Evolutionary conservation across 352 stramenopile species (phyloP).

Genomic region (Phytophthora europaea): DNA sequence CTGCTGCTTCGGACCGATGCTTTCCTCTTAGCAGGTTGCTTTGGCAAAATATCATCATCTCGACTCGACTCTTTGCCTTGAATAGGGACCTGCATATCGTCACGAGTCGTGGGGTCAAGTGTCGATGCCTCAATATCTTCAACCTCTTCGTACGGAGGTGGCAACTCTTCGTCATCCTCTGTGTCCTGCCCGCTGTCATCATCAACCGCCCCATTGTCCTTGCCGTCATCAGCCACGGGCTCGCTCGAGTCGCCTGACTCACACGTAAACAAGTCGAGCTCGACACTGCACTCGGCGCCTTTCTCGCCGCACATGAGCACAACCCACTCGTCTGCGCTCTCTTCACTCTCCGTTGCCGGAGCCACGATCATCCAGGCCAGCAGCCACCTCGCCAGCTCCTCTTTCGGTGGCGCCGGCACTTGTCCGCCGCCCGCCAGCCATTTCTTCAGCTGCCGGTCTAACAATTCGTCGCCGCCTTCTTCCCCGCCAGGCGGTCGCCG

Average conservation of each 20-base stretch:
- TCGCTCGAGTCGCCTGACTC: slow-evolving; percentile 19
- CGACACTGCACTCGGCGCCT: slow-evolving; percentile 17
- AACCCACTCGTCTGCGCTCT: slow-evolving; percentile 23
- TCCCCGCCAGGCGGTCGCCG: slow-evolving; percentile 16
- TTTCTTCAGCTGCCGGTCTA: slow-evolving; percentile 34
- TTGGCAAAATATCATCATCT: neutral
- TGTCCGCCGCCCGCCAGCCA: slow-evolving; percentile 42
- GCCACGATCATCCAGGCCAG: slow-evolving; percentile 56
- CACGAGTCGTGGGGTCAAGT: neutral
- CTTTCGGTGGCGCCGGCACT: slow-evolving; percentile 42
- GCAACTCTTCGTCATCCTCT: slow-evolving; percentile 31
- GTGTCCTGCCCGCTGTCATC: slow-evolving; percentile 16
- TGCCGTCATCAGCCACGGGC: slow-evolving; percentile 1
- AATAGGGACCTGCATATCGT: neutral
- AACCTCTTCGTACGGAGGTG: slow-evolving; percentile 31
- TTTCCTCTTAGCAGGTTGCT: neutral
- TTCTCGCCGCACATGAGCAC: slow-evolving; percentile 39
- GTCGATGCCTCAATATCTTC: slow-evolving; percentile 3
- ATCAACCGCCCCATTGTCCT: slow-evolving; percentile 7
- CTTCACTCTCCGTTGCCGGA: slow-evolving; percentile 1
- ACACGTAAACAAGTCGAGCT: slow-evolving; percentile 1
- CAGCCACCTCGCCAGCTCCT: slow-evolving; percentile 68
- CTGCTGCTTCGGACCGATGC: slow-evolving; percentile 16
- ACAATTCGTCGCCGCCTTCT: slow-evolving; percentile 19
- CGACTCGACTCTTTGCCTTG: neutral